Base-by-base conservation (phyloP, 225 moss, liverwort and hornwort genomes). In the Anthoceros angustus region DNA sequence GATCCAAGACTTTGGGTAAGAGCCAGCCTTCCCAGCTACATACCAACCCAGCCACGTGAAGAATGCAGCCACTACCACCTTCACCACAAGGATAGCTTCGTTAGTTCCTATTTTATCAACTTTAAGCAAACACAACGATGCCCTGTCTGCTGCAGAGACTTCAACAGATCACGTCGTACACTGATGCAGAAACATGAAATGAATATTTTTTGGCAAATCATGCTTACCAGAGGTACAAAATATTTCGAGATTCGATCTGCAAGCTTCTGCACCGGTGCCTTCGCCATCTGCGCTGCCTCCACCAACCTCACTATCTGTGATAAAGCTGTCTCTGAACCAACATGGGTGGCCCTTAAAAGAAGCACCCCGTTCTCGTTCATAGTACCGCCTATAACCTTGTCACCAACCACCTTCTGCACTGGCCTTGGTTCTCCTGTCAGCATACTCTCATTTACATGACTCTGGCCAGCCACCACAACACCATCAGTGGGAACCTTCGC, bases 201-300 rank as follows among this genome's bases (percentile, higher is more conserved):
- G 23, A 61, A 55, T 62, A 63, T 4, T 50, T 8, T 0, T 24
- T 11, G 26, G 38, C 7, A 66, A 40, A 73, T 48, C 67, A 24
- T 65, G 62, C 25, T 45, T 77, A 95, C 95, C 43, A 72, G 70
- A 14, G 95, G 95, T 40, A 98, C 95, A 74, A 98, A 98, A 65
- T 87, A 92, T 21, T 80, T 92, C 14, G 95, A 98, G 66, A 98
- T 98, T 63, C 82, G 82, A 70, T 98, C 95, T 23, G 95, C 95
- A 49, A 85, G 89, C 73, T 98, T 98, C 61, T 92, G 95, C 55
- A 98, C 95, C 10, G 95, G 95, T 38, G 95, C 95, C 77, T 92
- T 98, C 61, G 92, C 95, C 95, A 98, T 91, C 78, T 92, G 95
- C 9, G 95, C 95, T 40, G 95, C 85, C 82, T 98, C 95, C 71